phyloP scores from a whole-genome alignment of 257 asterid genomes.

The Thymus quinquecostatus region DNA sequence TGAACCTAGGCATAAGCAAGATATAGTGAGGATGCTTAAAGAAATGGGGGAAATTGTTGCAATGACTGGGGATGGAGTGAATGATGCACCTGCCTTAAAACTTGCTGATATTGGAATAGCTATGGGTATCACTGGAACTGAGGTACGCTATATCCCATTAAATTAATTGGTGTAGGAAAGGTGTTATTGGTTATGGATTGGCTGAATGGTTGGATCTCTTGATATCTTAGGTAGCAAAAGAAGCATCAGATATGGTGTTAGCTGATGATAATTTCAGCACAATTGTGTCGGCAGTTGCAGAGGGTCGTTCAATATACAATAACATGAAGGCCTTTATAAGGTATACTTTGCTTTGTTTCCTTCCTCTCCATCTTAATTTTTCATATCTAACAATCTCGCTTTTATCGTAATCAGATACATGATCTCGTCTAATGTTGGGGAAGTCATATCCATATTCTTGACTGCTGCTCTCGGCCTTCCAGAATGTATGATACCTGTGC shows the following conservation, averaged over 20 bases:
- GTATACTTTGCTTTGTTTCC: slow-evolving; percentile 34
- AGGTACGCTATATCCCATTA: slow-evolving; percentile 46
- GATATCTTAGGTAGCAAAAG: slow-evolving; percentile 73
- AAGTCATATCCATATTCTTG: slow-evolving; percentile 85
- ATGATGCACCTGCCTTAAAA: slow-evolving; percentile 95
- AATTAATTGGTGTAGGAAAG: not conserved
- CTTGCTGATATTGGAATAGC: slow-evolving; percentile 95
- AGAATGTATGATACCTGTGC: slow-evolving; percentile 89
- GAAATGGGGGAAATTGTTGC: slow-evolving; percentile 89
- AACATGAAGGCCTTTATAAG: slow-evolving; percentile 97
- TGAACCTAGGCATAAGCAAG: slow-evolving; percentile 93
- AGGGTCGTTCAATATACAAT: slow-evolving; percentile 89
- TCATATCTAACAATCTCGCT: too few relatives aligned
- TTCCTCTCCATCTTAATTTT: too few relatives aligned
- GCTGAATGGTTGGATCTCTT: too few relatives aligned
- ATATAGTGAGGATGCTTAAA: slow-evolving; percentile 83
- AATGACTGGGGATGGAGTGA: slow-evolving; percentile 97
- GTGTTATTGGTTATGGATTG: not conserved
- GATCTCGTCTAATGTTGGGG: slow-evolving; percentile 94
- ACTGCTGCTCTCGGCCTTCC: slow-evolving; percentile 86
- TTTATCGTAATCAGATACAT: slow-evolving; percentile 54
- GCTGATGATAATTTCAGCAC: slow-evolving; percentile 97
- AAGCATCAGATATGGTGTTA: slow-evolving; percentile 88
- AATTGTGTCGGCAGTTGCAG: slow-evolving; percentile 80
- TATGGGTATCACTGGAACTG: slow-evolving; percentile 94